Base-by-base conservation (phyloP, 495 filamentous ascomycete genomes). In the Podospora fimiseda region DNA sequence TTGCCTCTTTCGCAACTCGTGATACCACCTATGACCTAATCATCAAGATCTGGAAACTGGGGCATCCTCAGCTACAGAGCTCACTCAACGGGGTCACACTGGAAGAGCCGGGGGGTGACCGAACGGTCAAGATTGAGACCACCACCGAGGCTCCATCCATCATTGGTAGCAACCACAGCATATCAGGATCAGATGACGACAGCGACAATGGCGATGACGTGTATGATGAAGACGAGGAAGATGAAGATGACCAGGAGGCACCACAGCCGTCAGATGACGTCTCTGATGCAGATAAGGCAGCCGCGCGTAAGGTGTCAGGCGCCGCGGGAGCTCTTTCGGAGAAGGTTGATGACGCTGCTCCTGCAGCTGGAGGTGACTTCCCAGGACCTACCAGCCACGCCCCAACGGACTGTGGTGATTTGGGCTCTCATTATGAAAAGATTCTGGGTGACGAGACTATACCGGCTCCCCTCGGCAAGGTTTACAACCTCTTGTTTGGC, bases 21-120 rank as follows among this genome's bases (percentile, higher is more conserved):
- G 93, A 99, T 70, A 88, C 91, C 3, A 97, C 93, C 0, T 99
- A 97, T 67, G 93, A 97, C 63, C 75, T 99, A 19, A 87, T 99
- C 67, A 86, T 97, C 63, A 90, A 90, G 44, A 96, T 99, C 50
- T 99, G 93, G 93, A 96, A 95, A 62, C 85, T 96, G 38, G 92
- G 87, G 27, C 93, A 97, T 63, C 92, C 94, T 6, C 83, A 86
- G 55, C 67, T 99, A 15, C 86, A 90, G 63, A 92, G 88, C 64
- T 90, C 88, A 24, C 74, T 90, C 6, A 95, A 95, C 56, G 91
- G 93, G 8, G 90, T 91, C 27, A 77, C 83, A 18, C 75, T 96
- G 1, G 84, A 86, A 50, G 85, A 86, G 47, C 78, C 84, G 24
- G 88, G 87, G 1, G 89, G 87, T 4, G 90, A 95, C 67, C 92